Base-by-base conservation (phyloP, 2,329 filamentous ascomycete genomes). In the Gnomoniopsis smithogilvyi region DNA sequence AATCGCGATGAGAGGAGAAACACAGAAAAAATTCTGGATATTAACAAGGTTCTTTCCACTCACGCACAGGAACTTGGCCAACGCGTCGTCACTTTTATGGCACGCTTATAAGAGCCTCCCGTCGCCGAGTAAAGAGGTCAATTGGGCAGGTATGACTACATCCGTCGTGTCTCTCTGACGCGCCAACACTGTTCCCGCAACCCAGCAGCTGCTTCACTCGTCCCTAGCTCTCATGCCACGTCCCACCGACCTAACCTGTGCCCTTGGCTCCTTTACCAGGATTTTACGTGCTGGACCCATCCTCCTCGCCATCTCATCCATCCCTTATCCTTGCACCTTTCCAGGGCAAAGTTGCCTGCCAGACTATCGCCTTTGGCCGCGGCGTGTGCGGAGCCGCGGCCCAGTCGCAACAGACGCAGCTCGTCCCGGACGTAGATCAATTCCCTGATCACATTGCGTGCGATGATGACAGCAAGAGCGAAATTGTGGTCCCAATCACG, bases 401-500 rank as follows among this genome's bases (percentile, higher is more conserved):
- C 1, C 69, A 79, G 24, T 80, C 76, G 3, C 73, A 74, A 48
- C 69, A 74, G 60, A 92, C 90, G 12, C 88, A 91, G 73, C 70
- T 92, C 7, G 81, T 89, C 0, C 74, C 78, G 14, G 86, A 95
- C 70, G 90, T 95, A 8, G 86, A 91, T 47, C 68, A 75, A 54
- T 94, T 94, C 67, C 88, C 89, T 0, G 90, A 89, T 2, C 91
- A 94, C 70, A 93, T 95, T 68, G 90, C 91, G 11, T 94, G 91
- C 70, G 91, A 95, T 71, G 83, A 84, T 3, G 87, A 85, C 59
- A 91, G 85, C 67, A 83, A 78, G 74, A 93, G 90, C 69, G 91
- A 95, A 77, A 87, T 95, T 69, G 91, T 95, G 19, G 90, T 94
- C 51, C 91, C 91, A 2, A 82, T 94, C 62, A 64, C 89, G 6